A percentile compares a stretch with the other conserved stretches of the same genome.
Evolutionary conservation across 2,329 filamentous ascomycete species (phyloP).

Genomic region (Epichloe hybrida): DNA sequence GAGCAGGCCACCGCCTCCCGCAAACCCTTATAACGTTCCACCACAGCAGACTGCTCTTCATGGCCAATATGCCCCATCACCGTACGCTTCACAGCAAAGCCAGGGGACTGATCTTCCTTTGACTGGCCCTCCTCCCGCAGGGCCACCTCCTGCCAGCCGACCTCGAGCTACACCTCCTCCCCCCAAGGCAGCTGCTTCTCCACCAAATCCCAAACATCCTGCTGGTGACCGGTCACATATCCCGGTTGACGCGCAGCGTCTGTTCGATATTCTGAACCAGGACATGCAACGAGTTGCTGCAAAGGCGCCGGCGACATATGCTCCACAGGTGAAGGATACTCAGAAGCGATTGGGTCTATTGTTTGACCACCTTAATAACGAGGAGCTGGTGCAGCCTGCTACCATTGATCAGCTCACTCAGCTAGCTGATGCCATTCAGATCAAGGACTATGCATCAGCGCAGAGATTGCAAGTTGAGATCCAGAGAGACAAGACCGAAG

Average conservation of each 20-base stretch:
- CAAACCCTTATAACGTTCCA: slow-evolving; percentile 29
- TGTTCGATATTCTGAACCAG: slow-evolving; percentile 67
- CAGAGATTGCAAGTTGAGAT: slow-evolving; percentile 60
- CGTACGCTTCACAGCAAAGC: slow-evolving; percentile 28
- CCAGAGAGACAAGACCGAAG: slow-evolving; percentile 61
- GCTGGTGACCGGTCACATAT: slow-evolving; percentile 85
- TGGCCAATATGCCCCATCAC: slow-evolving; percentile 20
- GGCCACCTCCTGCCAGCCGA: slow-evolving; percentile 19
- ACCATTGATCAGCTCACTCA: slow-evolving; percentile 56
- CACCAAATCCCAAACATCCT: slow-evolving; percentile 55
- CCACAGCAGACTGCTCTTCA: slow-evolving; percentile 30
- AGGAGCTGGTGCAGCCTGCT: slow-evolving; percentile 71
- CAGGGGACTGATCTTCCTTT: slow-evolving; percentile 22
- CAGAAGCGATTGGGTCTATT: slow-evolving; percentile 84
- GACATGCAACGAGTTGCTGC: slow-evolving; percentile 84
- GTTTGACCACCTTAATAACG: slow-evolving; percentile 97
- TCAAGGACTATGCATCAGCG: slow-evolving; percentile 55
- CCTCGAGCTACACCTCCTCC: slow-evolving; percentile 27
- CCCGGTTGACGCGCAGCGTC: slow-evolving; percentile 55
- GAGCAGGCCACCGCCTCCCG: slow-evolving; percentile 30
- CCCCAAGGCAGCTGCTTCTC: slow-evolving; percentile 34
- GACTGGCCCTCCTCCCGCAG: slow-evolving; percentile 25
- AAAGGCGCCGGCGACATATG: slow-evolving; percentile 75
- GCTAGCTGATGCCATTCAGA: slow-evolving; percentile 52
- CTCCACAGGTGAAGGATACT: slow-evolving; percentile 81